Evolutionary conservation across 352 stramenopile genomes (phyloP).

Genomic region (Phytophthora hibernalis): DNA sequence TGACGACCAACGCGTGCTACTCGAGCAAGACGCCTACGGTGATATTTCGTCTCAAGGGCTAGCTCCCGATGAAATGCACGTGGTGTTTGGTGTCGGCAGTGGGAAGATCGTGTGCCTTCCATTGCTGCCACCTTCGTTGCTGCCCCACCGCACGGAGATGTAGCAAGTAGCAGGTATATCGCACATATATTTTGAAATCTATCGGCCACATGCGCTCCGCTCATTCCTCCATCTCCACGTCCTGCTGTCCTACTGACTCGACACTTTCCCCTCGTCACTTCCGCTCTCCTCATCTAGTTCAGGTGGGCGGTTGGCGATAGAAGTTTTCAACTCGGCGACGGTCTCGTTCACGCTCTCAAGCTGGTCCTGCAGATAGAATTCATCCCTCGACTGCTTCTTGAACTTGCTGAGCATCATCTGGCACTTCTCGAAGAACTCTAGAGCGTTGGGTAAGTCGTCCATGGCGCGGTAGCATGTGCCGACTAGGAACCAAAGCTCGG

Average conservation of each 20-base stretch:
- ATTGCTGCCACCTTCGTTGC: conserved; percentile 37
- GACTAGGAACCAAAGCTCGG: conserved; percentile 91
- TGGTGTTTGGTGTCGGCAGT: conserved; percentile 69
- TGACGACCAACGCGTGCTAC: conserved; percentile 55
- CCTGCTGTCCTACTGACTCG: conserved; percentile 53
- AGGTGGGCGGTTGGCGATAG: conserved; percentile 64
- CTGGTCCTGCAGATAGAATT: conserved; percentile 82
- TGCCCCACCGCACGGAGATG: conserved; percentile 26
- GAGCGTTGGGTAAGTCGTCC: conserved; percentile 79
- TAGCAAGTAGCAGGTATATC: conserved; percentile 35
- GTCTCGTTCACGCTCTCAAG: conserved; percentile 81
- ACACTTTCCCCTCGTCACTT: conserved; percentile 42
- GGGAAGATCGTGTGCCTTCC: conserved; percentile 64
- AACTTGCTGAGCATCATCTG: conserved; percentile 80
- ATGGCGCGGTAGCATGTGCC: conserved; percentile 89
- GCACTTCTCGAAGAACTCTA: conserved; percentile 91
- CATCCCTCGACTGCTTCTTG: conserved; percentile 71
- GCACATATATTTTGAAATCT: conserved; percentile 65
- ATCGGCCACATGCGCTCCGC: conserved; percentile 38
- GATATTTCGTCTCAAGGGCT: conserved; percentile 69
- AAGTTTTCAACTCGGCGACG: conserved; percentile 57
- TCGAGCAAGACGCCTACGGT: conserved; percentile 52
- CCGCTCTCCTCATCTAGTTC: conserved; percentile 66
- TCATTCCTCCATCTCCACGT: conserved; percentile 88
- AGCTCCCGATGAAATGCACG: conserved; percentile 78